phyloP scores from a whole-genome alignment of 2,329 filamentous ascomycete genomes.

The Bipolaris oryzae region DNA sequence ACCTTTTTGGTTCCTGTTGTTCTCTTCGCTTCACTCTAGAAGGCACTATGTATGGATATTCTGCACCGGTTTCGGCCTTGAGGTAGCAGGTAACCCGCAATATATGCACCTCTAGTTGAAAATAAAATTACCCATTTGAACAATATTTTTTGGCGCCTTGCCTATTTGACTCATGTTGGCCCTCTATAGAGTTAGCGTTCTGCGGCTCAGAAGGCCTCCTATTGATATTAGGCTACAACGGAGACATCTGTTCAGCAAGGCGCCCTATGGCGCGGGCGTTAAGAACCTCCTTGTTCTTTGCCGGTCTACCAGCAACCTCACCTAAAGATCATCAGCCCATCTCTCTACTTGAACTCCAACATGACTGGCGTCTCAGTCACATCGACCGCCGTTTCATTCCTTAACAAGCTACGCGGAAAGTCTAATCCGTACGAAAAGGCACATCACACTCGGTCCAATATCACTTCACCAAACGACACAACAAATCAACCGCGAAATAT shows the following conservation, averaged over 20 bases:
- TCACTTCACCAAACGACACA: too few species aligned
- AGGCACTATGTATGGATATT: not conserved
- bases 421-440: constrained; percentile 11
- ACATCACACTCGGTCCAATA: not conserved
- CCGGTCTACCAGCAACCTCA: not conserved
- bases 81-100: not conserved
- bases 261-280: not conserved
- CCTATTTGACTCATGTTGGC: not conserved
- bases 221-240: constrained; percentile 4
- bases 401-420: constrained; percentile 12
- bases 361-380: constrained; percentile 8
- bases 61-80: not conserved
- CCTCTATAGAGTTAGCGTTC: constrained; percentile 4
- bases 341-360: not conserved
- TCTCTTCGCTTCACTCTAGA: not conserved
- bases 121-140: not conserved
- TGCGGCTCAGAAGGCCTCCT: constrained; percentile 2
- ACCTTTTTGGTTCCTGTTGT: not conserved
- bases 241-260: not conserved
- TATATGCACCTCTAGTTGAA: not conserved
- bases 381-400: not conserved
- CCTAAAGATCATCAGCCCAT: not conserved
- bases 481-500: not conserved
- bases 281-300: not conserved
- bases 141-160: constrained; percentile 3